Base-by-base conservation (phyloP, 129 eudicot genomes). In the Escallonia herrerae region DNA sequence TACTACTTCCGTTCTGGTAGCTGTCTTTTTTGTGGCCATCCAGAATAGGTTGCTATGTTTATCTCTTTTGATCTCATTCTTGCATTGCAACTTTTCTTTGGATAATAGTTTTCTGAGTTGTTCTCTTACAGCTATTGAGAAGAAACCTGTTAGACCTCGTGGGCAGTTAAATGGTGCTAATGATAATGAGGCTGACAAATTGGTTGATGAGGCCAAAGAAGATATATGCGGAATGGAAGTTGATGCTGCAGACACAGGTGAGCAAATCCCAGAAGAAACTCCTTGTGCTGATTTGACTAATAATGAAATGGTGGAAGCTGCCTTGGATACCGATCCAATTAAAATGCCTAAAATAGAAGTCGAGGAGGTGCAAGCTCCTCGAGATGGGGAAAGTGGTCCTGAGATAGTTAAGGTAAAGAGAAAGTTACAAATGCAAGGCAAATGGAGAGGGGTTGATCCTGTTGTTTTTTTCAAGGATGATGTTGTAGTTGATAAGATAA, bases 401-500 rank as follows among this genome's bases (percentile, higher is more conserved):
- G 87, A 80, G 44, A 68, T 63, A 65, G 86, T 68, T 40, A 77
- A 79, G 6, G 85, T 78, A 40, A 94, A 89, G 67, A 89, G 99
- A 67, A 94, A 94, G 86, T 64, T 94, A 65, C 99, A 89, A 73
- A 74, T 80, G 54, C 99, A 89, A 76, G 99, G 99, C 56, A 89
- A 81, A 79, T 94, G 99, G 99, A 86, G 64, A 78, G 99, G 97
- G 44, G 87, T 94, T 54, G 99, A 94, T 78, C 99, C 99, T 48
- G 80, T 94, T 72, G 81, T 94, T 8, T 89, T 86, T 41, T 82
- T 89, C 53, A 78, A 71, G 42, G 91, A 82, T 62, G 95, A 84
- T n/a, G 58, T 74, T 62, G 74, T 84, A 64, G 72, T 94, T 59
- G 69, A 60, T 13, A 70, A 79, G 45, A 89, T 94, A 53, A 84